A percentile compares a stretch with the other conserved stretches of the same genome.
Conservation (phyloP, 1,284 basidiomycete genomes). For the Inonotus hispidus region DNA sequence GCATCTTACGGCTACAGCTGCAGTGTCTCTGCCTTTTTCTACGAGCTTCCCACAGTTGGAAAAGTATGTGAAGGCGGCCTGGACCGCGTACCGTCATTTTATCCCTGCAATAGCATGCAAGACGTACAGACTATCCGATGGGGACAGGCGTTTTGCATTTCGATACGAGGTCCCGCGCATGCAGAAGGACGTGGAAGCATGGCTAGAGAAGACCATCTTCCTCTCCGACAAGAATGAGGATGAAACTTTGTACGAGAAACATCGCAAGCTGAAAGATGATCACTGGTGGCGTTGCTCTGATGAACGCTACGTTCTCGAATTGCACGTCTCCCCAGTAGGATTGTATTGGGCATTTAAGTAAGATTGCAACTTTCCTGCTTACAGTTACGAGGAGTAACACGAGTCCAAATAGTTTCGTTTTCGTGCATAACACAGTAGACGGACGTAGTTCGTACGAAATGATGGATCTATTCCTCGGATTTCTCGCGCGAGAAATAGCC, state of each 20-base stretch:
- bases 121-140: not conserved
- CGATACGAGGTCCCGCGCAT: not conserved
- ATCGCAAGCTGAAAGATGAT: constrained; percentile 6
- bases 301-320: not conserved
- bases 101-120: constrained; percentile 2
- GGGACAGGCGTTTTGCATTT: not conserved
- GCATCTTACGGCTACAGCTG: not conserved
- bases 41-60: not conserved
- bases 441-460: constrained; percentile 2
- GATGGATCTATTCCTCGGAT: constrained; percentile 1
- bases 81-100: not conserved
- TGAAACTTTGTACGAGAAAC: constrained; percentile 1
- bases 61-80: not conserved
- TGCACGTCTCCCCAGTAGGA: not conserved
- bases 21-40: not conserved
- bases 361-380: not conserved
- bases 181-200: not conserved
- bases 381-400: not conserved
- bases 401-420: not conserved
- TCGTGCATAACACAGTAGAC: constrained; percentile 10
- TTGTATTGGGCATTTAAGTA: constrained; percentile 3
- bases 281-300: constrained; percentile 8
- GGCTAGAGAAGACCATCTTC: not conserved
- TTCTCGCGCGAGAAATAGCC: not conserved
- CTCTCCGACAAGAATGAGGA: not conserved